phyloP scores from a whole-genome alignment of 2,329 filamentous ascomycete species.

The Domatiomyces globalis region DNA sequence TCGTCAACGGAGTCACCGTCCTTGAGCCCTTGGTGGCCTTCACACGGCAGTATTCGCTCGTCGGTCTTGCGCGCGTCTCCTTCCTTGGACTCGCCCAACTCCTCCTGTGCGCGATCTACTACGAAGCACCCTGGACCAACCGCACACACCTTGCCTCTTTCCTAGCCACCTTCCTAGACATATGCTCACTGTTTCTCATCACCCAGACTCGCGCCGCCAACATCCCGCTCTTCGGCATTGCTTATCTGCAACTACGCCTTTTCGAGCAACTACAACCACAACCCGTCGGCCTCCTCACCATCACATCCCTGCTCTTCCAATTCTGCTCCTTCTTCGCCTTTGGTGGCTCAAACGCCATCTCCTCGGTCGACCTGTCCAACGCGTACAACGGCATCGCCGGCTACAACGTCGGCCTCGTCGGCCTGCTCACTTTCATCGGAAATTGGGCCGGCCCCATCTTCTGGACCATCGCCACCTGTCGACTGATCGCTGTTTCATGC shows the following conservation, averaged over 20 bases:
- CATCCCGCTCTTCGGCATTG: constrained; percentile 68
- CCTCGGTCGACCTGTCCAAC: constrained; percentile 83
- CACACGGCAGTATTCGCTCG: constrained; percentile 20
- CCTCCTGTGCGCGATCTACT: constrained; percentile 13
- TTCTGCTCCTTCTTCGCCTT: constrained; percentile 77
- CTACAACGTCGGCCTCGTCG: constrained; percentile 72
- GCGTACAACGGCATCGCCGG: constrained; percentile 82
- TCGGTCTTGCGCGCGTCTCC: constrained; percentile 37
- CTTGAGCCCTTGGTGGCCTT: constrained; percentile 24
- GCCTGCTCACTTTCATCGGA: constrained; percentile 65
- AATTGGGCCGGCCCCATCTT: constrained; percentile 90
- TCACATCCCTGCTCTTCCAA: constrained; percentile 61
- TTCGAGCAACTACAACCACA: constrained; percentile 32
- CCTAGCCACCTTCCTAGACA: constrained; percentile 42
- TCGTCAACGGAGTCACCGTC: constrained; percentile 37
- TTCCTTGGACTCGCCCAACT: constrained; percentile 33
- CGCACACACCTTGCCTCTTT: constrained; percentile 6
- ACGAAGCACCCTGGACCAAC: constrained; percentile 14
- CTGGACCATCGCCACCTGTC: constrained; percentile 54
- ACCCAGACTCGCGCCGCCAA: constrained; percentile 80
- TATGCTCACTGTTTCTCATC: constrained; percentile 64
- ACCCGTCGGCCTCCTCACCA: constrained; percentile 44
- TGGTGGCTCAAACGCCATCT: constrained; percentile 87
- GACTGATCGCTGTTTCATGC: constrained; percentile 4
- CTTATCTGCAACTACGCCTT: constrained; percentile 46